Conservation (phyloP, 2,329 filamentous ascomycete genomes). For the Epichloe uncinata region DNA sequence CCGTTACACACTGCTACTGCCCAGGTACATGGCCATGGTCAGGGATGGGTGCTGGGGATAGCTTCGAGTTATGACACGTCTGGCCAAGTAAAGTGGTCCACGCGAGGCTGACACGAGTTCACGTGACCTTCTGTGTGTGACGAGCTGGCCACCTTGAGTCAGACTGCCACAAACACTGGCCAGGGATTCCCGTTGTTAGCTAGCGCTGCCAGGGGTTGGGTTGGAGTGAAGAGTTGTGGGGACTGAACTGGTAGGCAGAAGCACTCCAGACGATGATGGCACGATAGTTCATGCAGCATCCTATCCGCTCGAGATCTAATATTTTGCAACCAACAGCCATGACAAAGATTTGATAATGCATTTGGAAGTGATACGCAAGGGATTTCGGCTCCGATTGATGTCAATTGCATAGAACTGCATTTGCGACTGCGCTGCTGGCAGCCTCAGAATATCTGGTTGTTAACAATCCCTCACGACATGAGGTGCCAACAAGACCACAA, state of each 20-base stretch:
- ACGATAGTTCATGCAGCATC: conserved; percentile 8
- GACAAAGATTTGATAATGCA: not conserved
- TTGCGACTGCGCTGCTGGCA: not conserved
- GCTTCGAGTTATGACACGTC: too few species aligned
- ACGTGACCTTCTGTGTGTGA: too few species aligned
- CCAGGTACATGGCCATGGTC: not conserved
- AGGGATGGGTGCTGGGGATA: too few species aligned
- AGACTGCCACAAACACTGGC: too few species aligned
- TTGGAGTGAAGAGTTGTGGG: too few species aligned
- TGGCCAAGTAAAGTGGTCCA: too few species aligned
- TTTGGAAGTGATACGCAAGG: not conserved
- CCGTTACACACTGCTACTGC: not conserved
- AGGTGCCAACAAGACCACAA: not conserved
- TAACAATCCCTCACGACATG: not conserved
- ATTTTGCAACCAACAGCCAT: not conserved
- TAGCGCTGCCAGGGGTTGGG: too few species aligned
- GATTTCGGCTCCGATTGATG: not conserved
- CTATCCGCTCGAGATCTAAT: not conserved
- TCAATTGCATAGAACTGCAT: not conserved
- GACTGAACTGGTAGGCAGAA: too few species aligned
- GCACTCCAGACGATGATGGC: too few species aligned
- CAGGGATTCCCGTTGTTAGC: too few species aligned
- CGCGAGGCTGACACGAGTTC: too few species aligned
- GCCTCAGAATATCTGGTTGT: not conserved
- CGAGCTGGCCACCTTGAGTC: too few species aligned